phyloP scores from a whole-genome alignment of 1,139 yeast genomes.

The Geotrichum carabidarum region DNA sequence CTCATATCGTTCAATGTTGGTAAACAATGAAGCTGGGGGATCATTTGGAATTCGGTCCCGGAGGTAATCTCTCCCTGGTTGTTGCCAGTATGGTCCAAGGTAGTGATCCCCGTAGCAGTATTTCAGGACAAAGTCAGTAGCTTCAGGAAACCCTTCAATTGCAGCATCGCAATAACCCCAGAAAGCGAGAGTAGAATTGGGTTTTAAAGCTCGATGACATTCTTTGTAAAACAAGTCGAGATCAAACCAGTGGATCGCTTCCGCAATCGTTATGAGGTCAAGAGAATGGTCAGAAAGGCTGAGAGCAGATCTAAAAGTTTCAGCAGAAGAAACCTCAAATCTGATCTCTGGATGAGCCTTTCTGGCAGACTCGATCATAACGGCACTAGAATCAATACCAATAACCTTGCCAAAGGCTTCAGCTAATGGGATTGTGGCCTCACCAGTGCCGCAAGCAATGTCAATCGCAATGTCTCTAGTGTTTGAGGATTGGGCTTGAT shows the following conservation, averaged over 20 bases:
- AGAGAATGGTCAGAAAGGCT: slow-evolving; percentile 35
- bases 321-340: slow-evolving; percentile 14
- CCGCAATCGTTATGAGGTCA: slow-evolving; percentile 68
- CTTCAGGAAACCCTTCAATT: slow-evolving; percentile 41
- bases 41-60: slow-evolving; percentile 38
- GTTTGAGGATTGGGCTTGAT: slow-evolving; percentile 31
- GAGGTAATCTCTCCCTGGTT: slow-evolving; percentile 61
- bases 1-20: slow-evolving; percentile 38
- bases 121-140: slow-evolving; percentile 41
- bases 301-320: slow-evolving; percentile 33
- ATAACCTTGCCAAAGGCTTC: slow-evolving; percentile 44
- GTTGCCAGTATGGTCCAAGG: slow-evolving; percentile 69
- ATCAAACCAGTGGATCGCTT: slow-evolving; percentile 76
- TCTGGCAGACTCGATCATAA: slow-evolving; percentile 56
- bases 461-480: slow-evolving; percentile 48
- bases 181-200: slow-evolving; percentile 61
- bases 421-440: slow-evolving; percentile 56
- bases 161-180: slow-evolving; percentile 78
- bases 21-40: slow-evolving; percentile 43
- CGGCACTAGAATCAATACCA: slow-evolving; percentile 63
- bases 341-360: slow-evolving; percentile 19
- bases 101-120: slow-evolving; percentile 44
- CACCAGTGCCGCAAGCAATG: slow-evolving; percentile 84
- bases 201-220: slow-evolving; percentile 47
- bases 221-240: slow-evolving; percentile 50